Percentiles rank a stretch among this genome's conserved stretches.
Conservation (phyloP, 495 filamentous ascomycete species). For the Patellaria atrata region DNA sequence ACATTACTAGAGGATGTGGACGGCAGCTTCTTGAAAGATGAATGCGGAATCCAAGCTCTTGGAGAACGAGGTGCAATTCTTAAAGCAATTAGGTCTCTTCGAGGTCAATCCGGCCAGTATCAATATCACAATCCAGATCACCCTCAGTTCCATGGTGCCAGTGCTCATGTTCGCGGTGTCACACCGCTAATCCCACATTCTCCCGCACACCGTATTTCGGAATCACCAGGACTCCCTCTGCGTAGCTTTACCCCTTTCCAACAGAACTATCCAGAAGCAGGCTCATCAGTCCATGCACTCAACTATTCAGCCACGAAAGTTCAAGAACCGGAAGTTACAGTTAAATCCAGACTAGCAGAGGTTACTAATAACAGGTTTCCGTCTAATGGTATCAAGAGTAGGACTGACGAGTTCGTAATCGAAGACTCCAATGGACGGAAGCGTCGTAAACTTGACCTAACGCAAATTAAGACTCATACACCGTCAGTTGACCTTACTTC, state of each 20-base stretch:
- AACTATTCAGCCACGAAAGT: not conserved
- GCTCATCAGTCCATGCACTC: not conserved
- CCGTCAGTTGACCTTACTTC: too few species aligned
- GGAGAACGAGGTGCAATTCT: constrained; percentile 4
- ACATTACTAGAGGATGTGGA: constrained; percentile 4
- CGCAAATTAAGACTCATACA: too few species aligned
- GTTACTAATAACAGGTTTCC: too few species aligned
- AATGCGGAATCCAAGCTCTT: not conserved
- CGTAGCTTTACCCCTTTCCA: not conserved
- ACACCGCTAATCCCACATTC: too few species aligned
- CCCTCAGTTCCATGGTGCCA: not conserved
- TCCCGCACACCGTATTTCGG: too few species aligned
- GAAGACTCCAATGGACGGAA: constrained; percentile 32
- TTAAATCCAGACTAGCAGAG: not conserved
- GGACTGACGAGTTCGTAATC: constrained; percentile 20
- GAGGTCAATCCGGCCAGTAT: constrained; percentile 2
- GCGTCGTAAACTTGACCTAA: constrained; percentile 26
- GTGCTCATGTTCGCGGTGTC: too few species aligned
- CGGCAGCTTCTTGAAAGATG: not conserved
- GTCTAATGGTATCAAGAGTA: constrained; percentile 6
- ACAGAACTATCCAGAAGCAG: not conserved
- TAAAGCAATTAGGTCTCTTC: not conserved
- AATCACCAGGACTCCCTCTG: not conserved
- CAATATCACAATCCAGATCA: not conserved
- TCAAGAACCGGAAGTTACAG: not conserved